These are phyloP conservation scores for Sporobolus alterniflorus DNA, from an alignment of 202 grass and related monocot genomes.

Conservation along the genomic window DNA sequence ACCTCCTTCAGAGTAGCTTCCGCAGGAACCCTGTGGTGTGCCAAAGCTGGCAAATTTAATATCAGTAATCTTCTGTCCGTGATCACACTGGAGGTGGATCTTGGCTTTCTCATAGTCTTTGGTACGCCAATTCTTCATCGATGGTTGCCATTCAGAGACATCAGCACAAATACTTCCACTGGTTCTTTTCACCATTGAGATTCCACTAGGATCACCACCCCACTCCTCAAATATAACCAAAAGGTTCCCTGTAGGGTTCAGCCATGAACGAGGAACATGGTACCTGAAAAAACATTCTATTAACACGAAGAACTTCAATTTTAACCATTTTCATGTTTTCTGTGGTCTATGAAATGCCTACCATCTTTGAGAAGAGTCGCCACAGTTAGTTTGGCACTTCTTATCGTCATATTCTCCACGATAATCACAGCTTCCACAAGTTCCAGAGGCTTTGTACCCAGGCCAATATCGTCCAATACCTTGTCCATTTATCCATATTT, in stretches of 20 bases:
- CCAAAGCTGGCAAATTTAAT: conserved; percentile 98
- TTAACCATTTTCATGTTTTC: conserved; percentile 4
- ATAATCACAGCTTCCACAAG: conserved; percentile 81
- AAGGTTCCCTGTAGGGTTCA: conserved; percentile 94
- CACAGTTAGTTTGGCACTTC: conserved; percentile 93
- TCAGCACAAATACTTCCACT: conserved; percentile 76
- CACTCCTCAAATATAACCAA: conserved; percentile 96
- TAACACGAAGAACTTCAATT: conserved; percentile 27
- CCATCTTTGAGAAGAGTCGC: conserved; percentile 96
- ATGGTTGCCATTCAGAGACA: conserved; percentile 96
- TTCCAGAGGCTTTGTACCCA: conserved; percentile 73
- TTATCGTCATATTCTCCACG: conserved; percentile 76
- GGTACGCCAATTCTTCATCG: conserved; percentile 85
- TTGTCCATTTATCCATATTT: conserved; percentile 97
- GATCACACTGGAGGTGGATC: conserved; percentile 78
- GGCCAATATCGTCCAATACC: conserved; percentile 95
- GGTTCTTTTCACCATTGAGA: conserved; percentile 86
- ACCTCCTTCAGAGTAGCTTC: conserved; percentile 74
- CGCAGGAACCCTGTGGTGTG: conserved; percentile 84
- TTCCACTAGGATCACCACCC: conserved; percentile 76
- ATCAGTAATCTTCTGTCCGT: conserved; percentile 73
- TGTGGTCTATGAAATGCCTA: conserved; percentile 26
- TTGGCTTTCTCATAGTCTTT: conserved; percentile 82
- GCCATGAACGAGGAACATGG: conserved; percentile 93
- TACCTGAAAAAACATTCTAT: conserved; percentile 69